Conservation (phyloP, 257 asterid genomes). For the Solanum virginianum region DNA sequence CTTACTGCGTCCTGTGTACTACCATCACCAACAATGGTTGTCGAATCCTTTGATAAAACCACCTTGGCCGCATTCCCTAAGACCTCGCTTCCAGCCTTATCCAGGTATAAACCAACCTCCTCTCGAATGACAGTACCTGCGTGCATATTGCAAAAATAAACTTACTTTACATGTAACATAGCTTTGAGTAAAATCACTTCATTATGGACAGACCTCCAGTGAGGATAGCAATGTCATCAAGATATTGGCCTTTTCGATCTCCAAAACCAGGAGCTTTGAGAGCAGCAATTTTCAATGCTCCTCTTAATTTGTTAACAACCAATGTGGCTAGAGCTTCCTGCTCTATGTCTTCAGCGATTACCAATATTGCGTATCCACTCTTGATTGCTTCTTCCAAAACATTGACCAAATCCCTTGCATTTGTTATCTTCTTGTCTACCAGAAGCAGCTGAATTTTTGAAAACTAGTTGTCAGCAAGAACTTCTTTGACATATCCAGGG, state of each 20-base stretch:
- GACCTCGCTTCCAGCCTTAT: constrained; percentile 81
- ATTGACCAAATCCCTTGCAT: constrained; percentile 76
- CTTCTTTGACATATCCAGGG: background rate
- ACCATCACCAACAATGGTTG: constrained; percentile 96
- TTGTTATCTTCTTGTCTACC: constrained; percentile 92
- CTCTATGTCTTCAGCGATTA: constrained; percentile 94
- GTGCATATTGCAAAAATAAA: background rate
- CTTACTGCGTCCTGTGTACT: constrained; percentile 83
- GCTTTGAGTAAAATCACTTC: background rate
- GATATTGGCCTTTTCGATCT: constrained; percentile 91
- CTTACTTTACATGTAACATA: background rate
- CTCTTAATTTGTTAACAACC: constrained; percentile 91
- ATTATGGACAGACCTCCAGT: constrained; percentile 60
- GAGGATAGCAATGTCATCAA: constrained; percentile 84
- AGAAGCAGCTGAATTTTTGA: constrained; percentile 40
- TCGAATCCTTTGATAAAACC: constrained; percentile 71
- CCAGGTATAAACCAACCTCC: constrained; percentile 74
- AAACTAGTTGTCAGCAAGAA: background rate
- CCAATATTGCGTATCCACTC: constrained; percentile 66
- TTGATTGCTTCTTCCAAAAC: constrained; percentile 87
- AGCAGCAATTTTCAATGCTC: constrained; percentile 88
- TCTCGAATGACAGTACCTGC: constrained; percentile 91
- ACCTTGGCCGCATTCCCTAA: constrained; percentile 95
- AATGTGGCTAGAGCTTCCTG: constrained; percentile 97
- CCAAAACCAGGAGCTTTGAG: constrained; percentile 99